Base-by-base conservation (phyloP, 495 filamentous ascomycete genomes). In the Podospora tetraspora region DNA sequence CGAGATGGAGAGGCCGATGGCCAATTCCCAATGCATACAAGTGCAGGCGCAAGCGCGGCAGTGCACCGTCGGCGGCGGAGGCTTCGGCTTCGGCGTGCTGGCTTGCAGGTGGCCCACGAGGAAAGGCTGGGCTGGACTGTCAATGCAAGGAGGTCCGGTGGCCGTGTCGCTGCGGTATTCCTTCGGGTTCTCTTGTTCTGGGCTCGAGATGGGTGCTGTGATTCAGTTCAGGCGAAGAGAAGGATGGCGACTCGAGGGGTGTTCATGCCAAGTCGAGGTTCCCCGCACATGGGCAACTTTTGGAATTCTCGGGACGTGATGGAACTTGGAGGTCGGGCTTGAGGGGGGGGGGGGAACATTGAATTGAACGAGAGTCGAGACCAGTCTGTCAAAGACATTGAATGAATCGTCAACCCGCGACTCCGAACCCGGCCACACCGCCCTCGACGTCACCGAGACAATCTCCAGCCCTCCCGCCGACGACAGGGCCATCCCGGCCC, bases 211-310 rank as follows among this genome's bases (percentile, higher is more conserved):
- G 19, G 10, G 64, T 61, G 29, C 22, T n/a, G n/a, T 61, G 65
- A 66, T 66, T 66, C 58, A 60, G 65, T 66, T 66, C 58, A 43
- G 65, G 65, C 65, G 58, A 25, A 25, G 56, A 56, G 25, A 24
- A 60, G 5, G 58, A n/a, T n/a, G 43, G 34, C 34, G 34, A 43
- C 34, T n/a, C 7, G 16, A 43, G 30, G 29, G 5, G 43, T 52
- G 43, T 52, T 52, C 43, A 5, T 52, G 43, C 43, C 43, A 52
- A 52, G 43, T 52, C n/a, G 4, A 16, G 0, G 30, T 66, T 58
- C 52, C 30, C 19, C 43, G 43, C 43, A 52, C 43, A 52, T n/a
- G 43, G 43, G 43, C 43, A n/a, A 52, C 16, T 52, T 52, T 52
- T 52, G 43, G 43, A 52, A n/a, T 52, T 52, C 16, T 52, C 43